A percentile compares a stretch with the other conserved stretches of the same genome.
Evolutionary conservation across 164 flowering plant species (phyloP).

Genomic region (Dillenia turbinata): DNA sequence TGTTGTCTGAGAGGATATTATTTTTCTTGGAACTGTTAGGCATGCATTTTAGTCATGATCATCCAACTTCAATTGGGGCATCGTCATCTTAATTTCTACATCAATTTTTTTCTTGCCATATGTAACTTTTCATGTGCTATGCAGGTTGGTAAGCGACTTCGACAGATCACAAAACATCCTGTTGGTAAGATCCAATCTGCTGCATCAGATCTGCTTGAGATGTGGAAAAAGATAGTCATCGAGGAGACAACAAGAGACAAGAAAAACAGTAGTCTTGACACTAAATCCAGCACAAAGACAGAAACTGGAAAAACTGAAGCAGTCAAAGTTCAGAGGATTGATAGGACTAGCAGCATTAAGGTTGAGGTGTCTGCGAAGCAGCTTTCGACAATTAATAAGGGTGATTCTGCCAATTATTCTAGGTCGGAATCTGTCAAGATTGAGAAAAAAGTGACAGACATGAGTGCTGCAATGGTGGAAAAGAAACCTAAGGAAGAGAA

Average conservation of each 20-base stretch:
- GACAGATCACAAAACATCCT: constrained; percentile 80
- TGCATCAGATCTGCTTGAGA: constrained; percentile 68
- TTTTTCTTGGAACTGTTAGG: no score
- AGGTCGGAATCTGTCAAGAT: constrained; percentile 22
- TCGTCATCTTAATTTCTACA: no score
- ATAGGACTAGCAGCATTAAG: constrained; percentile 24
- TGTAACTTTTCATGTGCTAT: neutral
- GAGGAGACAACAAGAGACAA: constrained; percentile 56
- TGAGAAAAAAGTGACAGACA: constrained; percentile 21
- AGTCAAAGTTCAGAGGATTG: constrained; percentile 26
- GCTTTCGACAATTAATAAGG: constrained; percentile 11
- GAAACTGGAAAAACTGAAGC: constrained; percentile 17
- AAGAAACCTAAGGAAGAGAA: constrained; percentile 35
- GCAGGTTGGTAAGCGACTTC: constrained; percentile 85
- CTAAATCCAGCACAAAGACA: constrained; percentile 17
- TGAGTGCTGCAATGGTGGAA: constrained; percentile 27
- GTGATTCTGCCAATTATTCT: constrained; percentile 21
- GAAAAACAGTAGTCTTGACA: constrained; percentile 38
- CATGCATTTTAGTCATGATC: no score
- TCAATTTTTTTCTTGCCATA: no score
- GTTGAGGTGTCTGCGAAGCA: constrained; percentile 12
- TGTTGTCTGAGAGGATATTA: no score
- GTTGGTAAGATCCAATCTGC: constrained; percentile 51
- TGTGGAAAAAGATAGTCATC: constrained; percentile 75
- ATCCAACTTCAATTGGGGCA: no score